A percentile compares a stretch with the other conserved stretches of the same genome.
Evolutionary conservation across 257 asterid species (phyloP).

Genomic region (Solanum okadae): DNA sequence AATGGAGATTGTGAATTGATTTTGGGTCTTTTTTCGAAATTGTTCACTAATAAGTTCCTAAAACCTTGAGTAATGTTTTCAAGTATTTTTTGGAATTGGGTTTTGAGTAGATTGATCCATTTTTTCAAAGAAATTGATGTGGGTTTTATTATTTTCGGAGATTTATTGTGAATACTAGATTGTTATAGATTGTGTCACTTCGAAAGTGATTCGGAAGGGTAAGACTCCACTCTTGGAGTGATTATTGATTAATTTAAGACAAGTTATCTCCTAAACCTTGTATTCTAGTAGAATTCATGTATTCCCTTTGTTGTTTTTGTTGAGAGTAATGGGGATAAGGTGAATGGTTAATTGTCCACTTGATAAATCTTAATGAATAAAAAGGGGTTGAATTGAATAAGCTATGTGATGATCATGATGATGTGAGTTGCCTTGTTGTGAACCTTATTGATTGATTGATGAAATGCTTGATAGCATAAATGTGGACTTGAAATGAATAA

Average conservation of each 20-base stretch:
- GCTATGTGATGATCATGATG: not conserved
- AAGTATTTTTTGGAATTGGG: not conserved
- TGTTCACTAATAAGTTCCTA: not conserved
- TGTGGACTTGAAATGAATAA: not conserved
- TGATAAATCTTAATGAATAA: too few species aligned
- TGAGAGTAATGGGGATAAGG: not conserved
- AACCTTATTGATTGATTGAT: not conserved
- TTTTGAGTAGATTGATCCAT: not conserved
- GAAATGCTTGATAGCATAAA: too few species aligned
- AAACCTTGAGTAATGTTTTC: not conserved
- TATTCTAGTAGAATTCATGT: too few species aligned
- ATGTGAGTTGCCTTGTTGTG: not conserved
- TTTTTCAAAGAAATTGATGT: not conserved
- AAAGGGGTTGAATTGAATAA: fast-evolving
- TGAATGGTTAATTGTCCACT: too few species aligned
- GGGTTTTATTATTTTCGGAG: not conserved
- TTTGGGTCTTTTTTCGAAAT: not conserved
- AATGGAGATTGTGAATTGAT: not conserved
- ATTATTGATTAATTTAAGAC: too few species aligned
- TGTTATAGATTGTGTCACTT: too few species aligned
- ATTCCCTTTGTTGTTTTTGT: too few species aligned
- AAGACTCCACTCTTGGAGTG: not conserved
- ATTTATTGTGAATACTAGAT: not conserved
- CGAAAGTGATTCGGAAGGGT: not conserved
- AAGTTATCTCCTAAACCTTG: too few species aligned